Percentiles rank a stretch among this genome's conserved stretches.
Conservation (phyloP, 768 basidiomycete species). For the Hypsizygus marmoreus region DNA sequence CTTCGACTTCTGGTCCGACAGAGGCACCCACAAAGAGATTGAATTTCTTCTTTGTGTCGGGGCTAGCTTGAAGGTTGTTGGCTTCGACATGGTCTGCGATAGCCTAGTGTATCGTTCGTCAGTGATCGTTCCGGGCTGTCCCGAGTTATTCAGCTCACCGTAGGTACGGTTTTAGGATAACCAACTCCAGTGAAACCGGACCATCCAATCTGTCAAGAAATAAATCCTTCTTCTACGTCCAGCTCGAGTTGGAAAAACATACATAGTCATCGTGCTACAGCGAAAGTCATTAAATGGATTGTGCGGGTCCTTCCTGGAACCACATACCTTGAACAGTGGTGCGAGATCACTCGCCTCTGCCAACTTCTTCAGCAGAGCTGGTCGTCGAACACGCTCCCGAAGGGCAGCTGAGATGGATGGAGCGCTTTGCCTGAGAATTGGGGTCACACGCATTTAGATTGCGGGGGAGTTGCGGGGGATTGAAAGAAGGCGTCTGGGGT, state of each 20-base stretch:
- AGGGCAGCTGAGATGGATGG: slow-evolving; percentile 34
- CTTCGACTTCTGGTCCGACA: slow-evolving; percentile 50
- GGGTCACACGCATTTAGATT: slow-evolving; percentile 30
- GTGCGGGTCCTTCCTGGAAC: not conserved
- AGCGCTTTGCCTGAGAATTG: slow-evolving; percentile 27
- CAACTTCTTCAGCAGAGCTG: slow-evolving; percentile 37
- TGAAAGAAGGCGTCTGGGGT: no score
- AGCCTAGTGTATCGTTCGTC: slow-evolving; percentile 27
- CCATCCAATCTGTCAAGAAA: slow-evolving; percentile 43
- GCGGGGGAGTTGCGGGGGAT: no score
- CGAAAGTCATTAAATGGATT: not conserved
- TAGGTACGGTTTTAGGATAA: slow-evolving; percentile 48
- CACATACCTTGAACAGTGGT: slow-evolving; percentile 41
- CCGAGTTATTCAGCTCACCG: slow-evolving; percentile 29
- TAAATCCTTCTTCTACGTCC: not conserved
- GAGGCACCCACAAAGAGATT: slow-evolving; percentile 51
- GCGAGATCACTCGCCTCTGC: slow-evolving; percentile 39
- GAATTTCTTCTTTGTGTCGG: slow-evolving; percentile 45
- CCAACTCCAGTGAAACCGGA: slow-evolving; percentile 54
- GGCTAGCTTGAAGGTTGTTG: slow-evolving; percentile 45
- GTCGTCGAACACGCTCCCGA: slow-evolving; percentile 43
- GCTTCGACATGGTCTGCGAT: slow-evolving; percentile 46
- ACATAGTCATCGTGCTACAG: slow-evolving; percentile 49
- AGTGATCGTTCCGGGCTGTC: not conserved
- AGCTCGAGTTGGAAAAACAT: slow-evolving; percentile 15